Percentiles rank a stretch among this genome's conserved stretches.
Evolutionary conservation across 345 rosid genomes (phyloP).

Genomic region (Brassica juncea): DNA sequence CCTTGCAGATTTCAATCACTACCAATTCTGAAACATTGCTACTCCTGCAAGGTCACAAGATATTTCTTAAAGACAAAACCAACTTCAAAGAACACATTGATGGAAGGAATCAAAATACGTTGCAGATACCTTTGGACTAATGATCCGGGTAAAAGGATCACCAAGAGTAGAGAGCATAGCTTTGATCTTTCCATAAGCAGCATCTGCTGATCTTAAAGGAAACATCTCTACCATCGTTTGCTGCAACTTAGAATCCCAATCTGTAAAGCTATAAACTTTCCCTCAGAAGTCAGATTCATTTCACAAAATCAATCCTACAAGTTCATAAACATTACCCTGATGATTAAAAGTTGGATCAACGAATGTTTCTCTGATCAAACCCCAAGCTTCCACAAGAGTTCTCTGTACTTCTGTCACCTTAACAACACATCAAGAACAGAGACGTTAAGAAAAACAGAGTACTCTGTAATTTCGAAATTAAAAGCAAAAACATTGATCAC

Average conservation of each 20-base stretch:
- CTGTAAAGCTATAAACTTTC: constrained; percentile 44
- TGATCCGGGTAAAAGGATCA: constrained; percentile 86
- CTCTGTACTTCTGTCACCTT: constrained; percentile 86
- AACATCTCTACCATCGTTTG: constrained; percentile 93
- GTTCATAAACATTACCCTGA: constrained; percentile 55
- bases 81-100: background rate
- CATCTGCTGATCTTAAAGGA: constrained; percentile 77
- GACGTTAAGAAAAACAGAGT: background rate
- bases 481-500: background rate
- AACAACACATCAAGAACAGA: constrained; percentile 14
- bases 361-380: constrained; percentile 85
- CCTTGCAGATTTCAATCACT: constrained; percentile 92
- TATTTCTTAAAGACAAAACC: background rate
- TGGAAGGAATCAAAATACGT: background rate
- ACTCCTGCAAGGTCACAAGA: constrained; percentile 57
- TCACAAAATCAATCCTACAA: background rate
- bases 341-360: constrained; percentile 85
- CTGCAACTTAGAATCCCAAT: constrained; percentile 87
- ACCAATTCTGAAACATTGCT: constrained; percentile 83
- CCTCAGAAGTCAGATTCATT: background rate
- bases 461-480: background rate
- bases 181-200: constrained; percentile 68
- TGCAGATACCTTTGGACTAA: constrained; percentile 74
- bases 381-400: constrained; percentile 96
- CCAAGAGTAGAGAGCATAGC: constrained; percentile 93